Conservation (phyloP, 768 basidiomycete species). For the Chlorophyllum brunneum region DNA sequence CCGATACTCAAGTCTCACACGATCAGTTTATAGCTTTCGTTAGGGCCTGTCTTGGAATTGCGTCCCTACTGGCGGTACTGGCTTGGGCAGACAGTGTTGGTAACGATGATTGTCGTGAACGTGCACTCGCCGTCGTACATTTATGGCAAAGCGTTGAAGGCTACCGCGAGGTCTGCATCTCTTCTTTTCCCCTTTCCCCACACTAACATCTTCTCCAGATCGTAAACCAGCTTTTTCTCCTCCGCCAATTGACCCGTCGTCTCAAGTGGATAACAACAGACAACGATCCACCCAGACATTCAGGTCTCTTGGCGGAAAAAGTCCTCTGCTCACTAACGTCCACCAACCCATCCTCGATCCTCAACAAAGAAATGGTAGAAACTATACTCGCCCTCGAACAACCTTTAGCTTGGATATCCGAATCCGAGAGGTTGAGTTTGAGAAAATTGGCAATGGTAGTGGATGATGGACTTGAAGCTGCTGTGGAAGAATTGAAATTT, state of each 20-base stretch:
- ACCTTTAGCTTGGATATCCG: constrained; percentile 58
- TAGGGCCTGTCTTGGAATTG: constrained; percentile 64
- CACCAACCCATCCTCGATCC: constrained; percentile 54
- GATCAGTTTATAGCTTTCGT: constrained; percentile 62
- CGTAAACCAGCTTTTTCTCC: constrained; percentile 65
- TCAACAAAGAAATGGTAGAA: constrained; percentile 54
- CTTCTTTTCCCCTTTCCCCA: background rate
- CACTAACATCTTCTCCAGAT: constrained; percentile 42
- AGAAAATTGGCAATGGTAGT: constrained; percentile 63
- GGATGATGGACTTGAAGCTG: constrained; percentile 60
- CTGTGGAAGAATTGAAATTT: constrained; percentile 56
- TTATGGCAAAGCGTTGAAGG: constrained; percentile 67
- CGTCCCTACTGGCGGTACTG: constrained; percentile 64
- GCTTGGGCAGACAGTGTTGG: constrained; percentile 81
- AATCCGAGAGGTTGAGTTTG: constrained; percentile 55
- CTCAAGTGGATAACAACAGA: constrained; percentile 70
- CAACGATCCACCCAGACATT: constrained; percentile 55
- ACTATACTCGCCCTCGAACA: constrained; percentile 55
- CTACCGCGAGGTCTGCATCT: constrained; percentile 59
- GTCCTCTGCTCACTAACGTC: constrained; percentile 54
- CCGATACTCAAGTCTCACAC: constrained; percentile 30
- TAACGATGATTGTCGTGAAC: constrained; percentile 58
- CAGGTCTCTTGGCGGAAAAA: constrained; percentile 66
- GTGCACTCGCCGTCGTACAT: constrained; percentile 56
- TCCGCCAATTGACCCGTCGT: constrained; percentile 70